phyloP scores from a whole-genome alignment of 306 rosid genomes.

The cucumber (Cucumis sativus) region Cucumber_9930_V3 NC_026660.2:6382001-6382500 shows the following conservation, averaged over 20 bases:
- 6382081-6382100: not conserved
- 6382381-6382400: not conserved
- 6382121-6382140: not conserved
- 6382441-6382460: slow-evolving; percentile 14
- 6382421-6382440: not conserved
- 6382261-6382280: slow-evolving; percentile 26
- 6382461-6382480: slow-evolving; percentile 21
- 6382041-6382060: slow-evolving; percentile 1
- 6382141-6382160: not conserved
- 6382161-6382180: slow-evolving; percentile 16
- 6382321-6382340: slow-evolving; percentile 88
- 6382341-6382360: slow-evolving; percentile 92
- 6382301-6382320: slow-evolving; percentile 49
- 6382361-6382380: slow-evolving; percentile 22
- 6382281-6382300: slow-evolving; percentile 35
- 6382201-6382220: not conserved
- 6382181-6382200: slow-evolving; percentile 22
- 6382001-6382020: not conserved
- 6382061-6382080: not conserved
- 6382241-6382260: slow-evolving; percentile 66
- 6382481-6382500: not conserved
- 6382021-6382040: not conserved
- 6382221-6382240: slow-evolving; percentile 24
- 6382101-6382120: not conserved
- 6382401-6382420: slow-evolving; percentile 4